Evolutionary conservation across 805 yeast genomes (phyloP).

Genomic region (Wickerhamiella bombiphila): DNA sequence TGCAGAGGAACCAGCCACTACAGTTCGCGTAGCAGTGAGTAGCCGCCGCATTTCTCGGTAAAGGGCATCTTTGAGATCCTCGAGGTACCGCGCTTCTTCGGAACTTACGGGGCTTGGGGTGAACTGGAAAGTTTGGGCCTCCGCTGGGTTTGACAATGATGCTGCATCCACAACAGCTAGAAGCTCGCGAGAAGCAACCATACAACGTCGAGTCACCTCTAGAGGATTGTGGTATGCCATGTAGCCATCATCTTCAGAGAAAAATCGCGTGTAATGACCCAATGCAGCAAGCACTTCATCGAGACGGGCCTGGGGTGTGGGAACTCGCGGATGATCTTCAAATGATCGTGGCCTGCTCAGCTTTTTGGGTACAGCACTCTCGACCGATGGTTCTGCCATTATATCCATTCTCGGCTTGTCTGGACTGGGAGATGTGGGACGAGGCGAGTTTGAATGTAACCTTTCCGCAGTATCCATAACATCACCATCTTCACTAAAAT

Average conservation of each 20-base stretch:
- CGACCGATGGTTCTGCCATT: too few relatives aligned
- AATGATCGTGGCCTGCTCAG: slow-evolving; percentile 8
- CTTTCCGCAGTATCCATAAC: too few relatives aligned
- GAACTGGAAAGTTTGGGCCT: slow-evolving; percentile 13
- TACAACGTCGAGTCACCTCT: slow-evolving; percentile 25
- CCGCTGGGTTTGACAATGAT: slow-evolving; percentile 17
- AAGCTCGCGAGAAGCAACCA: slow-evolving; percentile 28
- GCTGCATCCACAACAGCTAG: slow-evolving; percentile 24
- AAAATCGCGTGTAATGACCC: slow-evolving; percentile 23
- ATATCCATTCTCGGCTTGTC: too few relatives aligned
- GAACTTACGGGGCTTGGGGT: too few relatives aligned
- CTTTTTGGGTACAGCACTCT: neutral
- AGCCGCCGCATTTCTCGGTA: slow-evolving; percentile 23
- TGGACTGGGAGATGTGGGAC: neutral
- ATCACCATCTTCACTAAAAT: neutral
- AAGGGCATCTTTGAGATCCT: slow-evolving; percentile 22
- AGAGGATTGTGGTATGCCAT: slow-evolving; percentile 22
- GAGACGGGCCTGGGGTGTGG: slow-evolving; percentile 22
- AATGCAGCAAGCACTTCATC: slow-evolving; percentile 25
- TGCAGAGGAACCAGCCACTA: slow-evolving; percentile 20
- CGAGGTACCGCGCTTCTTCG: too few relatives aligned
- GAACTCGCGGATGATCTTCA: slow-evolving; percentile 11
- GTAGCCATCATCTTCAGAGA: slow-evolving; percentile 17
- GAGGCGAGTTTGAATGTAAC: neutral
- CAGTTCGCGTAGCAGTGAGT: slow-evolving; percentile 26